These are phyloP conservation scores for Monilinia laxa DNA, from an alignment of 2,329 filamentous ascomycete genomes.

Conservation along the genomic window DNA sequence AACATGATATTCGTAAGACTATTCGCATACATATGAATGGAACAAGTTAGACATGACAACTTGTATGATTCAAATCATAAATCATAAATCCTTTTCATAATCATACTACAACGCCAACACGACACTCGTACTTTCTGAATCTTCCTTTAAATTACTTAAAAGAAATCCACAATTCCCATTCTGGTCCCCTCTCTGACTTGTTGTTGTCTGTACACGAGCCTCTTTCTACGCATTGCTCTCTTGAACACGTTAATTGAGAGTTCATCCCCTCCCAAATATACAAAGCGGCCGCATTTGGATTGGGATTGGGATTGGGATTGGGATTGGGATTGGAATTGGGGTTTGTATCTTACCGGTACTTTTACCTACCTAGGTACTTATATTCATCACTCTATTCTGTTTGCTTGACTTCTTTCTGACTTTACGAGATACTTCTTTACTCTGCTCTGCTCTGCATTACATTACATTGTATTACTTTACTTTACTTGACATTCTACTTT, in stretches of 20 bases:
- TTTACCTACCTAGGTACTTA: too few relatives aligned
- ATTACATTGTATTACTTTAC: too few relatives aligned
- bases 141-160: constrained; percentile 1
- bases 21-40: neutral
- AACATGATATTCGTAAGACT: neutral
- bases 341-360: neutral
- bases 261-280: too few relatives aligned
- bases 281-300: constrained; percentile 8
- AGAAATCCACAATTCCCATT: constrained; percentile 6
- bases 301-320: too few relatives aligned
- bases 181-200: constrained; percentile 1
- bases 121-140: neutral
- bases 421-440: too few relatives aligned
- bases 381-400: too few relatives aligned
- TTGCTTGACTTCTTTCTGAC: too few relatives aligned
- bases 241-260: neutral
- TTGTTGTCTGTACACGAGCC: constrained; percentile 9
- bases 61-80: constrained; percentile 5
- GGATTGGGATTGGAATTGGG: neutral
- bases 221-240: constrained; percentile 1
- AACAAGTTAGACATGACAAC: neutral
- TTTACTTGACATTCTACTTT: too few relatives aligned
- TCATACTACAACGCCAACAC: neutral
- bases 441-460: too few relatives aligned
- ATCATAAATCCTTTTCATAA: neutral